Conservation (phyloP, 192 early-diverging fungal species). For the Gigaspora rosea region DNA sequence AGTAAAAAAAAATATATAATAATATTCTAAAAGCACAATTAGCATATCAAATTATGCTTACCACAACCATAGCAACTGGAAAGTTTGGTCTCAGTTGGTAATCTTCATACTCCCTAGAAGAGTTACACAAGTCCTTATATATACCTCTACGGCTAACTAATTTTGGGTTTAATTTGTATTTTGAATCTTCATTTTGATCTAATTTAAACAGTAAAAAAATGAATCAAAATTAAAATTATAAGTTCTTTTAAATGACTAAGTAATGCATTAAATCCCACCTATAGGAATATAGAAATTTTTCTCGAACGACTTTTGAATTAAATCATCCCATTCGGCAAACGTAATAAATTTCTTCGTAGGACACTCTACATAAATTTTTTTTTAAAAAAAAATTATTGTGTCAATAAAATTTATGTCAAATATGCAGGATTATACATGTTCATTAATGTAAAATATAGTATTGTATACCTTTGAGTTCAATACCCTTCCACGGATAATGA, state of each 20-base stretch:
- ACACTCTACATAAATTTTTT: conserved; percentile 27
- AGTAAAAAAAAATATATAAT: background rate
- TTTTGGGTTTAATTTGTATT: conserved; percentile 60
- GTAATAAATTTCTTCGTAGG: conserved; percentile 48
- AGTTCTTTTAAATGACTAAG: background rate
- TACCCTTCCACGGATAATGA: conserved; percentile 48
- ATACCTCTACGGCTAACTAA: conserved; percentile 88
- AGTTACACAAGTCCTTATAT: conserved; percentile 87
- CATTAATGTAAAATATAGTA: background rate
- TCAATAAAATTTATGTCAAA: background rate
- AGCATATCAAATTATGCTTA: background rate
- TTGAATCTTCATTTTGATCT: conserved; percentile 62
- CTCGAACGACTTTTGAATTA: conserved; percentile 85
- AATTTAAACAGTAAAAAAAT: background rate
- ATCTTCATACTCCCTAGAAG: conserved; percentile 74
- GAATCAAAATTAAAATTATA: background rate
- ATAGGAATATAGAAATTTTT: conserved; percentile 87
- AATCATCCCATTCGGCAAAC: conserved; percentile 77
- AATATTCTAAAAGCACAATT: background rate
- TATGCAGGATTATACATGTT: background rate
- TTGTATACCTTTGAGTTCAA: conserved; percentile 46
- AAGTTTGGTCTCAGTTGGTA: conserved; percentile 96
- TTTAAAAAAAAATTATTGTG: background rate
- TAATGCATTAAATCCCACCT: conserved; percentile 40
- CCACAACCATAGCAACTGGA: conserved; percentile 83